Conservation (phyloP, 192 early-diverging fungal species). For the Borealophlyctis nickersoniae region DNA sequence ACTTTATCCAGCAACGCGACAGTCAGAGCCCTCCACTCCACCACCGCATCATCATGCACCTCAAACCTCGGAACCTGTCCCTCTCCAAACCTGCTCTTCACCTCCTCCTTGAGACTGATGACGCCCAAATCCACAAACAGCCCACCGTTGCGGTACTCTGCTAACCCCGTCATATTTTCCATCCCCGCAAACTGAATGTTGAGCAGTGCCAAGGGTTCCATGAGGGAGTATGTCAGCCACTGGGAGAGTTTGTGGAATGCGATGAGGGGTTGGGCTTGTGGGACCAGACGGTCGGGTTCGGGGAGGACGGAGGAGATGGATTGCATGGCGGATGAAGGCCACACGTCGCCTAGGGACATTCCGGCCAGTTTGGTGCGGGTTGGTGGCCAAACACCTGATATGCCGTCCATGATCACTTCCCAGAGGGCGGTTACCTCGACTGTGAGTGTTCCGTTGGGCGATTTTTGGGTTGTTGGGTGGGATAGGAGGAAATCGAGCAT, state of each 20-base stretch:
- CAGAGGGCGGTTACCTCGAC: conserved; percentile 72
- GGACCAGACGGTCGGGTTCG: conserved; percentile 15
- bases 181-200: conserved; percentile 48
- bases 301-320: conserved; percentile 12
- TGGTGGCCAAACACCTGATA: conserved; percentile 83
- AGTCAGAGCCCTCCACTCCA: conserved; percentile 93
- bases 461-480: conserved; percentile 41
- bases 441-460: conserved; percentile 29
- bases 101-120: conserved; percentile 47
- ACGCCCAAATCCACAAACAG: conserved; percentile 85
- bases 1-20: conserved; percentile 77
- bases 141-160: conserved; percentile 60
- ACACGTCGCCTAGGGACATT: conserved; percentile 83
- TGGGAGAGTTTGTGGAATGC: conserved; percentile 93
- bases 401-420: conserved; percentile 72
- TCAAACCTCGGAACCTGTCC: conserved; percentile 68
- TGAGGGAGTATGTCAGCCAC: conserved; percentile 91
- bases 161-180: conserved; percentile 76
- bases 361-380: conserved; percentile 75
- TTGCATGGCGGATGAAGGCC: conserved; percentile 67
- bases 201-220: conserved; percentile 69
- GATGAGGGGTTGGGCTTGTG: conserved; percentile 47
- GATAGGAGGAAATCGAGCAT: conserved; percentile 76
- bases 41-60: conserved; percentile 74
- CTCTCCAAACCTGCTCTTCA: neutral